Conservation (phyloP, 2,329 filamentous ascomycete genomes). For the Aspergillus intermedius region DNA sequence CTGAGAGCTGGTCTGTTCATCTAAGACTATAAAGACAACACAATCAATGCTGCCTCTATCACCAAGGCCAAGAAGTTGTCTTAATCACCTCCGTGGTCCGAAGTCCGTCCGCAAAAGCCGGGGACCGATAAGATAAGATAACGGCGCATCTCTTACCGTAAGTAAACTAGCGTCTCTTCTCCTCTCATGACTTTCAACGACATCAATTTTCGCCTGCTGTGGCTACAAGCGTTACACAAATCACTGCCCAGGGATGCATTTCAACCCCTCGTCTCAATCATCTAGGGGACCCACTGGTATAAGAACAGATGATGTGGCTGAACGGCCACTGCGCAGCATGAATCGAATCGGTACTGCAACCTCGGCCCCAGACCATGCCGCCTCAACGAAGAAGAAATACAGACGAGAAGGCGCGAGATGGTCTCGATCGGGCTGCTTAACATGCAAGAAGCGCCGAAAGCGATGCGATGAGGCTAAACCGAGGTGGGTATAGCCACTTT, state of each 20-base stretch:
- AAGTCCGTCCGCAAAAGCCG: background rate
- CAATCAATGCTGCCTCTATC: too few relatives aligned
- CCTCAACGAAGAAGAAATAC: slow-evolving; percentile 12
- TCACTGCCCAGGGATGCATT: background rate
- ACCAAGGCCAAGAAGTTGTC: background rate
- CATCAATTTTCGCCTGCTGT: background rate
- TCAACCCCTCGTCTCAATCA: background rate
- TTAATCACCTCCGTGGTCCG: background rate
- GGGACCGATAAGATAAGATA: background rate
- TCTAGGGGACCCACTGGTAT: background rate
- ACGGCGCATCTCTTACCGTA: slow-evolving; percentile 2
- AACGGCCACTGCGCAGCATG: background rate
- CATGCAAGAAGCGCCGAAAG: slow-evolving; percentile 34
- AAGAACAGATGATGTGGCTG: background rate
- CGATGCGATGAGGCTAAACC: slow-evolving; percentile 34
- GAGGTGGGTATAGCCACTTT: slow-evolving; percentile 15
- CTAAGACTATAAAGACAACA: too few relatives aligned
- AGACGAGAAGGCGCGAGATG: slow-evolving; percentile 26
- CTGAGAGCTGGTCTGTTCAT: too few relatives aligned
- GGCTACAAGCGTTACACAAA: too few relatives aligned
- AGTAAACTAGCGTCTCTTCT: background rate
- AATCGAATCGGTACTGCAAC: background rate
- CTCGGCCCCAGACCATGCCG: background rate
- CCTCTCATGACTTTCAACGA: background rate
- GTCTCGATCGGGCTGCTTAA: slow-evolving; percentile 36